phyloP scores from a whole-genome alignment of 192 early-diverging fungal species.

The Coemansia erecta region DNA sequence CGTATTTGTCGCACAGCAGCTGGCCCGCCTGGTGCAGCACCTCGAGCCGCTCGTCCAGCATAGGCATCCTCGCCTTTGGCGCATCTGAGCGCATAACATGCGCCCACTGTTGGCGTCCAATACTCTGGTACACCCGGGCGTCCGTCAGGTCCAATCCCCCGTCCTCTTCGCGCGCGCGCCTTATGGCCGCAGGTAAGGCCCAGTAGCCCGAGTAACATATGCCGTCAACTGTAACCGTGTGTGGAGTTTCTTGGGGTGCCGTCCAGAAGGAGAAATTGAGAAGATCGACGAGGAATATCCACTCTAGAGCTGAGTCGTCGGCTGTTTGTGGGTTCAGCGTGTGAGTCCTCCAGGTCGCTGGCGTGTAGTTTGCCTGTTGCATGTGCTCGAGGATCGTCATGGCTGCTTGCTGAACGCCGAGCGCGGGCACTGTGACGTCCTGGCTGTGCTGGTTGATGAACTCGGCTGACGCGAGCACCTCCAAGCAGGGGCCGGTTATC shows the following conservation, averaged over 20 bases:
- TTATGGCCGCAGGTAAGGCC: constrained; percentile 76
- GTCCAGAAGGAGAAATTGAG: constrained; percentile 90
- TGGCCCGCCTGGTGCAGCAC: constrained; percentile 68
- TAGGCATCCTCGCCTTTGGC: constrained; percentile 54
- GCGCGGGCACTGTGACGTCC: constrained; percentile 61
- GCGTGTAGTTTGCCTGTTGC: constrained; percentile 59
- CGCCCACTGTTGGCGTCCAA: constrained; percentile 44
- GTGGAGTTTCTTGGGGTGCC: constrained; percentile 53
- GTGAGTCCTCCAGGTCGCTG: constrained; percentile 63
- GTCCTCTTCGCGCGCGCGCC: constrained; percentile 61
- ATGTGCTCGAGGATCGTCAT: constrained; percentile 61
- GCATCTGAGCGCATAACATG: constrained; percentile 66
- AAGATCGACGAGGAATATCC: constrained; percentile 81
- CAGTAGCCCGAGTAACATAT: constrained; percentile 74
- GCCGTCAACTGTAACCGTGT: constrained; percentile 60
- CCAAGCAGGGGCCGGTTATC: too few relatives aligned
- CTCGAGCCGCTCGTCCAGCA: constrained; percentile 59
- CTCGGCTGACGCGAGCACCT: constrained; percentile 38
- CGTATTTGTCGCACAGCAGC: constrained; percentile 61
- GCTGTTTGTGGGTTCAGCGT: constrained; percentile 62
- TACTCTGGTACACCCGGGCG: constrained; percentile 54
- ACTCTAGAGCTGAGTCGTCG: constrained; percentile 59
- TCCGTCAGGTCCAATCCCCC: constrained; percentile 63
- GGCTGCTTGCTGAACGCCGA: constrained; percentile 55
- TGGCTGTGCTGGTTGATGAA: constrained; percentile 54